Evolutionary conservation across 257 asterid genomes (phyloP), one percentile per base, ranked within the genome.

Genomic region (Solanum pennellii): DNA sequence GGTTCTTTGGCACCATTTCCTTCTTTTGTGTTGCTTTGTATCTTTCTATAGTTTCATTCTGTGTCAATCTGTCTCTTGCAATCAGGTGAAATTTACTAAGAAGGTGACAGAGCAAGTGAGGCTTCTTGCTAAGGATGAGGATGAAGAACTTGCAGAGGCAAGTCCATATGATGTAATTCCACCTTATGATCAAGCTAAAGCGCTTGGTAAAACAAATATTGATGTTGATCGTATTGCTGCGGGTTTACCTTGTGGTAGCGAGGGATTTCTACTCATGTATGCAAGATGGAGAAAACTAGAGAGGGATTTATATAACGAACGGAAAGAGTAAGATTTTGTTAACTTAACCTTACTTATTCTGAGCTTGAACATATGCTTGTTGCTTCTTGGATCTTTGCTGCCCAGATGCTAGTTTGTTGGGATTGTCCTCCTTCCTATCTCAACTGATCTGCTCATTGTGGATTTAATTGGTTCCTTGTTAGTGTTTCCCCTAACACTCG

Each of bases 201-300:
- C 99, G 77, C 99, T 97, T 82, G 99, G 99, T 90, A 97, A 96
- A 93, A 97, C 98, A 56, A 97, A 94, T 74, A 96, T 97, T 83
- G 99, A 97, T 88, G 95, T 95, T 82, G 99, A 94, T 87, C 98
- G 99, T 15, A 96, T 97, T 87, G 97, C 99, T 52, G 99, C 99
- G 60, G 99, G 99, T 47, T 89, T 97, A 88, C 99, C 99, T 71
- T 97, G 99, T 88, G 99, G 99, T 25, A 95, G 96, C 87, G 99
- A 97, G 90, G 99, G 99, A 82, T 97, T 96, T 87, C 98, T 97
- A 90, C 98, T 97, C 89, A 96, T 97, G 99, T 95, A 92, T 91
- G 99, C 99, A 91, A 97, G 99, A 12, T 97, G 99, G 99, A 93
- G 97, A 89, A 97, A 97, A 90, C 99, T 97, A 27, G 97, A 94